A percentile compares a stretch with the other conserved stretches of the same genome.
These are phyloP conservation scores for Penicillium crystallinum DNA, from an alignment of 495 filamentous ascomycete genomes.

Conservation along the genomic window DNA sequence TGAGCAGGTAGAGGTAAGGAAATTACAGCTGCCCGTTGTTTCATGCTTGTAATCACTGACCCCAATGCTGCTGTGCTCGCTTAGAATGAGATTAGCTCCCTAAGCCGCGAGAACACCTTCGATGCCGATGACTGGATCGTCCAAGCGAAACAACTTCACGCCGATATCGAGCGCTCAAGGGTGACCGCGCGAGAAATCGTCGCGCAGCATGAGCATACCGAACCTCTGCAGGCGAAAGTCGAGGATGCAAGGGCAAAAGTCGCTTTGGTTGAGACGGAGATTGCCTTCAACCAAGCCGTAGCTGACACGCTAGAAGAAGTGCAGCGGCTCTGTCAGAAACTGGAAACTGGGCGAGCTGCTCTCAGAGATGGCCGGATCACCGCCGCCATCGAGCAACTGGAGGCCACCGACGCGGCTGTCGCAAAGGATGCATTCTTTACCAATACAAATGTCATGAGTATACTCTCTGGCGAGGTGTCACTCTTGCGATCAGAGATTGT, in stretches of 20 bases:
- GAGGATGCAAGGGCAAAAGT: constrained; percentile 66
- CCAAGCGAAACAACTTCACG: constrained; percentile 76
- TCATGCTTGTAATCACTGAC: neutral
- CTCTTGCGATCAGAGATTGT: constrained; percentile 31
- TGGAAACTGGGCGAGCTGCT: constrained; percentile 44
- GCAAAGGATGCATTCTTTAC: constrained; percentile 27
- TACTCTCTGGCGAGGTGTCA: constrained; percentile 28
- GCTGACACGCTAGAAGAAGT: constrained; percentile 57
- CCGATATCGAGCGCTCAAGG: constrained; percentile 70
- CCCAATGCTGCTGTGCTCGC: neutral
- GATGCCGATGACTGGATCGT: constrained; percentile 80
- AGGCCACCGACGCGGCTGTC: constrained; percentile 47
- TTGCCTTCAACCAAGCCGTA: constrained; percentile 69
- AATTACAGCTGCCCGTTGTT: neutral
- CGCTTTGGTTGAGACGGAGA: constrained; percentile 65
- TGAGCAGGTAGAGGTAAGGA: constrained; percentile 60
- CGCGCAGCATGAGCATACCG: constrained; percentile 60
- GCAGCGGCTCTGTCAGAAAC: constrained; percentile 34
- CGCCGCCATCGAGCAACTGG: constrained; percentile 51
- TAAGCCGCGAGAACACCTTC: constrained; percentile 67
- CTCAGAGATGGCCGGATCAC: constrained; percentile 46
- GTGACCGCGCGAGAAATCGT: constrained; percentile 70
- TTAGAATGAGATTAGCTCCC: constrained; percentile 63
- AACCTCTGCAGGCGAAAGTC: constrained; percentile 51
- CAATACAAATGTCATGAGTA: constrained; percentile 37